These are phyloP conservation scores for Dissoconium aciculare DNA, from an alignment of 2,329 filamentous ascomycete genomes.

Conservation along the genomic window DNA sequence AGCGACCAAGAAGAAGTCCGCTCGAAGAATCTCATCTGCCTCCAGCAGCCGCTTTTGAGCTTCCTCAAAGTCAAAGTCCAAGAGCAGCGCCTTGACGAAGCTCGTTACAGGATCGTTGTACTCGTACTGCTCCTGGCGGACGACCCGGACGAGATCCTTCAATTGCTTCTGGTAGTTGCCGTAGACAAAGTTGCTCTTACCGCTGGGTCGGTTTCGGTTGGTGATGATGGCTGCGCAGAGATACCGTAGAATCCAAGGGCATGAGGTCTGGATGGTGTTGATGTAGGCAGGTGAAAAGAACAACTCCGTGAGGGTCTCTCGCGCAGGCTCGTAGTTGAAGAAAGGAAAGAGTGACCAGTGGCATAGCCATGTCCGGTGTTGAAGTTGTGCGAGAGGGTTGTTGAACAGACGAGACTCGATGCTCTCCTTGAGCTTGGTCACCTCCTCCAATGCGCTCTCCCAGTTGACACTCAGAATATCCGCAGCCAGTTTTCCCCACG, in stretches of 20 bases:
- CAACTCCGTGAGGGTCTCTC: slow-evolving; percentile 82
- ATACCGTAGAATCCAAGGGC: slow-evolving; percentile 93
- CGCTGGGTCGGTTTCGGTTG: slow-evolving; percentile 58
- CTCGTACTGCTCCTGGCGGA: slow-evolving; percentile 94
- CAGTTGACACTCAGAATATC: slow-evolving; percentile 93
- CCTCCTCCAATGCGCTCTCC: slow-evolving; percentile 83
- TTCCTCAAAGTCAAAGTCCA: slow-evolving; percentile 95
- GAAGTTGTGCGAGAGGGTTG: slow-evolving; percentile 87
- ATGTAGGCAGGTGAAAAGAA: slow-evolving; percentile 97
- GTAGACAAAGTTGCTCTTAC: slow-evolving; percentile 85
- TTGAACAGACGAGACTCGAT: slow-evolving; percentile 94
- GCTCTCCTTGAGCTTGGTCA: slow-evolving; percentile 75
- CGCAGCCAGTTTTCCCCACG: slow-evolving; percentile 93
- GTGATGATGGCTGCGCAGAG: slow-evolving; percentile 89
- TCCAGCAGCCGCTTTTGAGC: slow-evolving; percentile 74
- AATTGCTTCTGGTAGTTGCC: slow-evolving; percentile 97
- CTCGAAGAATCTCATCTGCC: slow-evolving; percentile 79
- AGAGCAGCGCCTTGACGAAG: slow-evolving; percentile 90
- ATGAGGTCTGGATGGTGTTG: slow-evolving; percentile 97
- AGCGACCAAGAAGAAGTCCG: slow-evolving; percentile 87
- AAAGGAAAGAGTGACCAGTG: slow-evolving; percentile 98
- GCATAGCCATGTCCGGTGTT: slow-evolving; percentile 91
- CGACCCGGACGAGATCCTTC: slow-evolving; percentile 90
- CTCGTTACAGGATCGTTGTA: slow-evolving; percentile 92
- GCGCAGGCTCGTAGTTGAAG: slow-evolving; percentile 90